phyloP scores from a whole-genome alignment of 1,139 yeast genomes.

The Yamadazyma dushanensis region DNA sequence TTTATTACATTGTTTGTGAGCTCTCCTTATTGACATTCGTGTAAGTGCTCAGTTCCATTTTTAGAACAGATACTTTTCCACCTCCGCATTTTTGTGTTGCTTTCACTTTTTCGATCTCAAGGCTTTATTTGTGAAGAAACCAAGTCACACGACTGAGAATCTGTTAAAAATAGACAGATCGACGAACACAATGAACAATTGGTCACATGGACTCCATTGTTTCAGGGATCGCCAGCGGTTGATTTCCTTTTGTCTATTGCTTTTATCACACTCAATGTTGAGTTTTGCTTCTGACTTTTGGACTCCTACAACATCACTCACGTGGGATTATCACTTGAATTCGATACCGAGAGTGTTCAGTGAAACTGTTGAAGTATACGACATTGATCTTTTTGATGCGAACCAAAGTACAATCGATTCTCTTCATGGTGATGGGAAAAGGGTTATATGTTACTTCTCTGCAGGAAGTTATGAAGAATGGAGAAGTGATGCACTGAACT shows the following conservation, averaged over 20 bases:
- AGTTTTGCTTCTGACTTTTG: not conserved
- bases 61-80: no score
- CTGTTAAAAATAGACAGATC: no score
- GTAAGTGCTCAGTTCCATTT: no score
- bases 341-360: slow-evolving; percentile 4
- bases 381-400: slow-evolving; percentile 21
- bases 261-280: not conserved
- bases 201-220: no score
- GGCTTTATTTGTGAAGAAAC: no score
- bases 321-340: slow-evolving; percentile 19
- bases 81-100: no score
- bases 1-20: no score
- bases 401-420: slow-evolving; percentile 10
- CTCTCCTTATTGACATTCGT: no score
- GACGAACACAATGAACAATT: no score
- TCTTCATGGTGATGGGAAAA: slow-evolving; percentile 16
- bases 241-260: not conserved
- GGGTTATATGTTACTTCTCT: slow-evolving; percentile 25
- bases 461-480: slow-evolving; percentile 26
- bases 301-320: slow-evolving; percentile 4
- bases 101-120: no score
- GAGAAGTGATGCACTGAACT: slow-evolving; percentile 19
- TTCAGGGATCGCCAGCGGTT: no score
- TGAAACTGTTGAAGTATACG: slow-evolving; percentile 10
- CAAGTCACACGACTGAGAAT: no score